Conservation (phyloP, 2,329 filamentous ascomycete genomes). For the Didymella sp. region DNA sequence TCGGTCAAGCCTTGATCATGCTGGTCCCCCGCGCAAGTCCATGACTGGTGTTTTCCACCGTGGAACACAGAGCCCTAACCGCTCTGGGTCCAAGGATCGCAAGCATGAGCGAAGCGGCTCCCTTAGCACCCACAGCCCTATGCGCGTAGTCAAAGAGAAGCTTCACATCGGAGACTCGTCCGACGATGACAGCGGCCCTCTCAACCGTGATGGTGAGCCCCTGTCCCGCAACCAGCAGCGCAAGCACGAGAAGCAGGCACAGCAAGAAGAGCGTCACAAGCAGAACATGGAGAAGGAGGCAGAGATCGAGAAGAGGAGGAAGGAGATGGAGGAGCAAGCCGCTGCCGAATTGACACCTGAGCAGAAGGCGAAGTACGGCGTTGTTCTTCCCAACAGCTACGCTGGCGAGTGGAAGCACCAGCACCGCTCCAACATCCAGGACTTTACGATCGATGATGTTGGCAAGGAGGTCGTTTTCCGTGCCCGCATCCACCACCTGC, state of each 20-base stretch:
- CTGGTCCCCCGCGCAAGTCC: slow-evolving; percentile 29
- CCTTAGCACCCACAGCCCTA: slow-evolving; percentile 45
- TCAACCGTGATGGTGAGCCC: slow-evolving; percentile 59
- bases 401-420: slow-evolving; percentile 59
- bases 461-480: slow-evolving; percentile 71
- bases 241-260: slow-evolving; percentile 56
- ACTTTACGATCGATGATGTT: slow-evolving; percentile 59
- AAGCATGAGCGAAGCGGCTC: slow-evolving; percentile 37
- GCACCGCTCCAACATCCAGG: slow-evolving; percentile 57
- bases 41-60: slow-evolving; percentile 48
- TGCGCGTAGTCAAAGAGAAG: slow-evolving; percentile 51
- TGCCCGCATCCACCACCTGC: slow-evolving; percentile 77
- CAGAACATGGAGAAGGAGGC: slow-evolving; percentile 54
- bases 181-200: slow-evolving; percentile 48
- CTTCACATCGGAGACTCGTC: slow-evolving; percentile 45
- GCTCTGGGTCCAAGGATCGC: slow-evolving; percentile 30
- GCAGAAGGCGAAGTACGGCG: slow-evolving; percentile 65
- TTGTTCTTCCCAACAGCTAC: slow-evolving; percentile 65
- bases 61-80: slow-evolving; percentile 46
- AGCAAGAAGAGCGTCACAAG: slow-evolving; percentile 54
- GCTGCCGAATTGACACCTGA: slow-evolving; percentile 63
- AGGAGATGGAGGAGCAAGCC: slow-evolving; percentile 57
- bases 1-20: slow-evolving; percentile 40
- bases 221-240: slow-evolving; percentile 59
- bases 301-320: slow-evolving; percentile 57